phyloP scores from a whole-genome alignment of 1,139 yeast species.

The Chernovozyma sophiae-reginae region DNA sequence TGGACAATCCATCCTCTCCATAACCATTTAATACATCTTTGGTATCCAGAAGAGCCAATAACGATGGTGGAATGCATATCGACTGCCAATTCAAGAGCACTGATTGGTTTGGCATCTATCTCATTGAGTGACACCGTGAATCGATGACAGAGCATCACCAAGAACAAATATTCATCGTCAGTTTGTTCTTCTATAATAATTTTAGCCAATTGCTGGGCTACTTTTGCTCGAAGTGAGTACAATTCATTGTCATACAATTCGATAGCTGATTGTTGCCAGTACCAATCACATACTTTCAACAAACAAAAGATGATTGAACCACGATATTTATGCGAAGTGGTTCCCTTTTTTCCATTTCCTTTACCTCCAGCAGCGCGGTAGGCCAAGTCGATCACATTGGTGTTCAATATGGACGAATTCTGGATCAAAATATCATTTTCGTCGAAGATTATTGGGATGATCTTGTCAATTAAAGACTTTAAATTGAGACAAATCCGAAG shows the following conservation, averaged over 20 bases:
- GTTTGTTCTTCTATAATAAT: conserved; percentile 52
- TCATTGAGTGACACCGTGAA: conserved; percentile 65
- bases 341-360: conserved; percentile 54
- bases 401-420: conserved; percentile 60
- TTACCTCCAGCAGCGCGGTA: conserved; percentile 80
- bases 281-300: conserved; percentile 78
- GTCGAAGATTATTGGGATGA: conserved; percentile 62
- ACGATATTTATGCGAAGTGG: conserved; percentile 59
- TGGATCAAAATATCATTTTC: conserved; percentile 48
- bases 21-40: conserved; percentile 81
- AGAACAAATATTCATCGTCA: conserved; percentile 59
- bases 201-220: conserved; percentile 73
- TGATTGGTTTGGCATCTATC: conserved; percentile 56
- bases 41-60: conserved; percentile 77
- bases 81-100: conserved; percentile 79
- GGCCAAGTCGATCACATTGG: conserved; percentile 55
- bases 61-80: conserved; percentile 79
- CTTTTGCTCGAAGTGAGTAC: conserved; percentile 54
- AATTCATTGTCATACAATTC: conserved; percentile 70
- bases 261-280: conserved; percentile 51
- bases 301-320: conserved; percentile 67
- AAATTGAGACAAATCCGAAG: conserved; percentile 71
- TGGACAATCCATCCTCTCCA: conserved; percentile 95
- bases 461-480: conserved; percentile 65
- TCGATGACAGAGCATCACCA: conserved; percentile 75